phyloP scores from a whole-genome alignment of 1,139 yeast species.

The Hansenula anomala region DNA sequence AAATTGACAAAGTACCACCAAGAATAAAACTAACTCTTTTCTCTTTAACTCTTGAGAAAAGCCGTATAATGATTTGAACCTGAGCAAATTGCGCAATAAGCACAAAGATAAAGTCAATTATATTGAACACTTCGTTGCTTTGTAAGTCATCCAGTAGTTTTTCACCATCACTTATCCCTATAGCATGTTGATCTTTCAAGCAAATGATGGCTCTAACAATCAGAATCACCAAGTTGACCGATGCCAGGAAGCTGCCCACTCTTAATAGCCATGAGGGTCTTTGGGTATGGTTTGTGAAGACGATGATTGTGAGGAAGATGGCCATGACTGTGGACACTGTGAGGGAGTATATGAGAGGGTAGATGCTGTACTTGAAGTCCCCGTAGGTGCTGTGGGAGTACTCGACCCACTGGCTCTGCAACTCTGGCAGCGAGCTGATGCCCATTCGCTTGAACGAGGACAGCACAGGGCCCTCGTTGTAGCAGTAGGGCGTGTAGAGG shows the following conservation, averaged over 20 bases:
- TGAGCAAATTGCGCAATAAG: conserved; percentile 64
- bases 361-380: conserved; percentile 50
- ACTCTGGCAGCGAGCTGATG: conserved; percentile 16
- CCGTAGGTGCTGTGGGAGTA: conserved; percentile 27
- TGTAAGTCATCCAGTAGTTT: conserved; percentile 44
- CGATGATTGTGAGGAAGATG: conserved; percentile 57
- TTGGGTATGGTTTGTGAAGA: conserved; percentile 55
- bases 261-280: conserved; percentile 47
- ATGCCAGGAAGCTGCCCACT: conserved; percentile 42
- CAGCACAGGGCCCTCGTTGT: conserved; percentile 24
- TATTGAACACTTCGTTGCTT: conserved; percentile 43
- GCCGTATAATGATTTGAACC: conserved; percentile 69
- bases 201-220: conserved; percentile 44
- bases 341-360: conserved; percentile 56
- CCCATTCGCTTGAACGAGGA: conserved; percentile 25
- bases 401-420: conserved; percentile 24
- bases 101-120: conserved; percentile 60
- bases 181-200: conserved; percentile 42
- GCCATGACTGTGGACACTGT: conserved; percentile 64
- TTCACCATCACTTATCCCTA: conserved; percentile 55
- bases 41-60: conserved; percentile 68
- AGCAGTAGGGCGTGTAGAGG: conserved; percentile 21
- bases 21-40: conserved; percentile 59
- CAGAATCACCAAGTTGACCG: conserved; percentile 48
- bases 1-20: conserved; percentile 53